Percentiles rank a stretch among this genome's conserved stretches.
Evolutionary conservation across 1,139 yeast genomes (phyloP).

Genomic region (Suhomyces wounanorum): DNA sequence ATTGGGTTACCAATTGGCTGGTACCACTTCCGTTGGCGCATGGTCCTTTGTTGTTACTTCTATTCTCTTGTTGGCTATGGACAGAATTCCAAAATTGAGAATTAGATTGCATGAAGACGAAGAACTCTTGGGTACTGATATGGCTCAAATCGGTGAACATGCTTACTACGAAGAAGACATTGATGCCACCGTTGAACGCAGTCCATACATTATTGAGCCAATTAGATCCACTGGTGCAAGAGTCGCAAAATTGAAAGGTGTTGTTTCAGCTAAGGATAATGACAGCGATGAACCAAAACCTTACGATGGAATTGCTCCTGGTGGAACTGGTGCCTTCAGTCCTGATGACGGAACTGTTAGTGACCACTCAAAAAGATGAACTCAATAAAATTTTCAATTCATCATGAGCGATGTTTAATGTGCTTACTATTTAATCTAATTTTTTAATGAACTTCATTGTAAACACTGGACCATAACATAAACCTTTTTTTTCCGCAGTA

Average conservation of each 20-base stretch:
- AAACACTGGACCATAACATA: neutral
- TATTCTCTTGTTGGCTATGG: conserved; percentile 68
- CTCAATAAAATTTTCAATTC: neutral
- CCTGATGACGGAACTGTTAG: conserved; percentile 24
- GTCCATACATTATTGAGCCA: conserved; percentile 72
- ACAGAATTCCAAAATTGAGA: conserved; percentile 79
- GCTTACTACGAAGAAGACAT: conserved; percentile 58
- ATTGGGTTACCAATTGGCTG: conserved; percentile 93
- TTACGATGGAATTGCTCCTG: conserved; percentile 20
- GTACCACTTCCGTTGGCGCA: conserved; percentile 66
- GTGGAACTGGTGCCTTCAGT: conserved; percentile 23
- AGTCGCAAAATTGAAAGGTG: conserved; percentile 36
- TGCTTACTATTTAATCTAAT: neutral
- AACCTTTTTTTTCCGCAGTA: neutral
- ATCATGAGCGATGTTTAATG: neutral
- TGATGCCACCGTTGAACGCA: conserved; percentile 11
- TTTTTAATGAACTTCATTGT: neutral
- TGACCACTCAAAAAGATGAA: conserved; percentile 21
- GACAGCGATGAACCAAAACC: conserved; percentile 13
- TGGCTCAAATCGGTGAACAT: conserved; percentile 85
- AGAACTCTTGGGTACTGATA: conserved; percentile 86
- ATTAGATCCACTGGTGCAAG: conserved; percentile 60
- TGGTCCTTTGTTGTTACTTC: conserved; percentile 84
- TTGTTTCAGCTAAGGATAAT: conserved; percentile 20
- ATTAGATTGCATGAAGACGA: conserved; percentile 87